Evolutionary conservation across 2,329 filamentous ascomycete genomes (phyloP).

Genomic region (Rhinocladiella mackenziei): DNA sequence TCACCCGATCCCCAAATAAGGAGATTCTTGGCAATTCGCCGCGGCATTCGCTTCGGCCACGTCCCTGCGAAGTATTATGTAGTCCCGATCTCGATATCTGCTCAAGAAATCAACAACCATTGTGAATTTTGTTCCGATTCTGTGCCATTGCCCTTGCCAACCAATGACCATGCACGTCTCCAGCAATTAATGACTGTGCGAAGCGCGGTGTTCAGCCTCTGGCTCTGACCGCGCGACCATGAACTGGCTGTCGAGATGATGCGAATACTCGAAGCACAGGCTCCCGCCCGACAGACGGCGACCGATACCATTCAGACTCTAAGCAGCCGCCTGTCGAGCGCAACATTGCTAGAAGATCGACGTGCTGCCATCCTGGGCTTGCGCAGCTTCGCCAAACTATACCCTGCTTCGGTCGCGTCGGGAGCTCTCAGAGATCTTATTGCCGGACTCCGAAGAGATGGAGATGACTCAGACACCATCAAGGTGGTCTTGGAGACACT

Average conservation of each 20-base stretch:
- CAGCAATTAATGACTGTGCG: no score
- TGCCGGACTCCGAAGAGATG: constrained; percentile 76
- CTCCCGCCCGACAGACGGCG: constrained; percentile 92
- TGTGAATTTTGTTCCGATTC: no score
- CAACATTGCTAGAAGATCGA: constrained; percentile 89
- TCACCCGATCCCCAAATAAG: no score
- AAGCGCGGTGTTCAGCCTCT: no score
- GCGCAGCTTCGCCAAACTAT: constrained; percentile 93
- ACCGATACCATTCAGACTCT: constrained; percentile 89
- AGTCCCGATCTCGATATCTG: no score
- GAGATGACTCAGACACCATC: constrained; percentile 91
- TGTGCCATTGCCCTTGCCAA: no score
- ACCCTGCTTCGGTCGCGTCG: constrained; percentile 91
- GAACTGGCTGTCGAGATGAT: constrained; percentile 41
- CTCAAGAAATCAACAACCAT: no score
- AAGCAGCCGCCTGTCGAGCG: constrained; percentile 79
- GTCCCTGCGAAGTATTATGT: no score
- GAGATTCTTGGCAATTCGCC: no score
- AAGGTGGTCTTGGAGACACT: constrained; percentile 93
- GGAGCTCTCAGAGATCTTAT: constrained; percentile 88
- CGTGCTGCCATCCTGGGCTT: constrained; percentile 88
- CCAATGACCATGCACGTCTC: no score
- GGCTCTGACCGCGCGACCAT: no score
- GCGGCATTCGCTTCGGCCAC: no score
- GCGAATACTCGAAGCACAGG: constrained; percentile 62